These are phyloP conservation scores for Cladosporium phlei DNA, from an alignment of 2,329 filamentous ascomycete genomes.

Conservation along the genomic window DNA sequence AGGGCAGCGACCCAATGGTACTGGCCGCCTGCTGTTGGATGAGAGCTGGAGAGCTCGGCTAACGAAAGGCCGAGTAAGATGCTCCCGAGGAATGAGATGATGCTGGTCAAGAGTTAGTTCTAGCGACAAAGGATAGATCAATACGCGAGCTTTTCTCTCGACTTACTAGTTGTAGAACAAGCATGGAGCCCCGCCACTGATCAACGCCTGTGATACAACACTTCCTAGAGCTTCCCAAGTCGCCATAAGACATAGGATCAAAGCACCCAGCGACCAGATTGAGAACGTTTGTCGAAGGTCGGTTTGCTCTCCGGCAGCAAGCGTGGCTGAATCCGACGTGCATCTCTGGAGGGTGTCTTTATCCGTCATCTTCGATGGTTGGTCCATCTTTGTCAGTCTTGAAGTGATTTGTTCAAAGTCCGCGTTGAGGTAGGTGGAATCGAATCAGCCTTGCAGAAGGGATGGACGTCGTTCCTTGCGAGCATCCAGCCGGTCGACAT, in stretches of 20 bases:
- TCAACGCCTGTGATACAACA: slow-evolving; percentile 43
- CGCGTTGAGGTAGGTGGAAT: too few species aligned
- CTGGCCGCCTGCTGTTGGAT: slow-evolving; percentile 35
- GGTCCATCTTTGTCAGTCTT: too few species aligned
- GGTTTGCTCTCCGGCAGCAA: too few species aligned
- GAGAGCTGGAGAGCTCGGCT: slow-evolving; percentile 39
- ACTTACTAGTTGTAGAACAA: slow-evolving; percentile 44
- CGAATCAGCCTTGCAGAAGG: too few species aligned
- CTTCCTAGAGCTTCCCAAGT: slow-evolving; percentile 49
- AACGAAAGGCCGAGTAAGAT: slow-evolving; percentile 38
- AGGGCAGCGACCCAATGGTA: slow-evolving; percentile 46
- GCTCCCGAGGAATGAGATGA: slow-evolving; percentile 40
- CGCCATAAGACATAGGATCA: slow-evolving; percentile 48
- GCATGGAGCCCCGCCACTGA: slow-evolving; percentile 44
- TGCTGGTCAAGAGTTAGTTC: slow-evolving; percentile 23
- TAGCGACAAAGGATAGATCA: not conserved
- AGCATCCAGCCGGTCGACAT: too few species aligned
- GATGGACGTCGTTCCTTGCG: too few species aligned
- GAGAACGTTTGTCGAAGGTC: too few species aligned
- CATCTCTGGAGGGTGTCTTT: too few species aligned
- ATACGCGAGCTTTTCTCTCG: not conserved
- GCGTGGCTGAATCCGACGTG: too few species aligned
- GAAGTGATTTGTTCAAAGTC: too few species aligned
- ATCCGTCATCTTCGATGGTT: too few species aligned
- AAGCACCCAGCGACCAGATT: slow-evolving; percentile 40